Evolutionary conservation across 305 asterid genomes (phyloP).

Genomic region (Fraxinus greggii): DNA sequence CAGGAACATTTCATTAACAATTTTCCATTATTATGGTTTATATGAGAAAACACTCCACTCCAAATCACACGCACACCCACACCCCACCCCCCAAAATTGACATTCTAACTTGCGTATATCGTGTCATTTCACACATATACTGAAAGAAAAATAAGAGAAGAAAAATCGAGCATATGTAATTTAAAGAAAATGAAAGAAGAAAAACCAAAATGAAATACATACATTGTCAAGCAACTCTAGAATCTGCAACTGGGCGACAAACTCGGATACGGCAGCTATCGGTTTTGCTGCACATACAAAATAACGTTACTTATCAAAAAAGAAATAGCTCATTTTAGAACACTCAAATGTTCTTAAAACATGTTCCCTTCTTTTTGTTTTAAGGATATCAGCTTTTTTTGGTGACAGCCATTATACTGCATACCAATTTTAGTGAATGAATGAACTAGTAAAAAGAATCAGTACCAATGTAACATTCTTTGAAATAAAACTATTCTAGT

Average conservation of each 20-base stretch:
- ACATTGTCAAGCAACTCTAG: conserved; percentile 89
- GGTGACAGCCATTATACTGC: background rate
- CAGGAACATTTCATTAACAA: background rate
- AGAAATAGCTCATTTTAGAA: conserved; percentile 1
- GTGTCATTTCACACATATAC: background rate
- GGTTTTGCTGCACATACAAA: conserved; percentile 61
- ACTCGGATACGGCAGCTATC: conserved; percentile 70
- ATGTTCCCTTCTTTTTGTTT: background rate
- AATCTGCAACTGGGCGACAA: conserved; percentile 84
- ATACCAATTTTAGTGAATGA: background rate
- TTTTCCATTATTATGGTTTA: background rate
- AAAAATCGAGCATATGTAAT: conserved; percentile 3
- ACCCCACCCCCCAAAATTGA: background rate
- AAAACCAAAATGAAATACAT: conserved; percentile 21
- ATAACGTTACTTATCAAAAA: background rate
- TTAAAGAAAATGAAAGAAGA: background rate
- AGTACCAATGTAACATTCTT: background rate
- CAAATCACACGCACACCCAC: background rate
- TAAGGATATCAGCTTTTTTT: background rate
- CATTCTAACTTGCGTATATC: background rate
- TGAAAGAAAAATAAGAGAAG: background rate
- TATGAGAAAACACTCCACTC: background rate
- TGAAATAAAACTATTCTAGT: background rate
- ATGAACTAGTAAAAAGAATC: background rate
- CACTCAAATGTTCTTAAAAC: background rate